A percentile compares a stretch with the other conserved stretches of the same genome.
Conservation (phyloP, 2,329 filamentous ascomycete species). For the Diaporthe aspalathi region DNA sequence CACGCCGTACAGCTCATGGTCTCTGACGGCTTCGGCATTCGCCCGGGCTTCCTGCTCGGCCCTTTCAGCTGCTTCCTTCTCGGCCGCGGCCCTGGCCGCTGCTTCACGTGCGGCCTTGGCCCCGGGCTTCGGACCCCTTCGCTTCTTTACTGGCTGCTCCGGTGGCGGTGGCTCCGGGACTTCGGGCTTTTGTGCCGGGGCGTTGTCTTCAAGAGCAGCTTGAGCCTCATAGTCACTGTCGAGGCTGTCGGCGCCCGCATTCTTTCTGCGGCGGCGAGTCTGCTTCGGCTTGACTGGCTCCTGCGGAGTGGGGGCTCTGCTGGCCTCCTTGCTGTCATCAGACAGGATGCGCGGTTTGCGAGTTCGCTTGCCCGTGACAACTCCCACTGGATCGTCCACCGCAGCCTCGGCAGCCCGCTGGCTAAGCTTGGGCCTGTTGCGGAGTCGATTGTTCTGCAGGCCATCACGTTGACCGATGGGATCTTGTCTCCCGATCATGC, state of each 20-base stretch:
- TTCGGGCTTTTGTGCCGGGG: slow-evolving; percentile 28
- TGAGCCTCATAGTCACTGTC: slow-evolving; percentile 35
- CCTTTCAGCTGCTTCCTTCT: slow-evolving; percentile 34
- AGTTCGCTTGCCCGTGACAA: slow-evolving; percentile 64
- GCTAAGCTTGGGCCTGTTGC: slow-evolving; percentile 68
- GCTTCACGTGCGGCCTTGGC: slow-evolving; percentile 38
- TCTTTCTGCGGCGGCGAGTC: slow-evolving; percentile 37
- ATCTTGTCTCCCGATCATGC: slow-evolving; percentile 69
- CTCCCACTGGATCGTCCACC: slow-evolving; percentile 47
- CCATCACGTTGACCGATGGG: slow-evolving; percentile 67
- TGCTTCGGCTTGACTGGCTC: slow-evolving; percentile 35
- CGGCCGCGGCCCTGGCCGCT: slow-evolving; percentile 35
- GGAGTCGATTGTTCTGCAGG: slow-evolving; percentile 64
- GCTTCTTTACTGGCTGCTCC: slow-evolving; percentile 34
- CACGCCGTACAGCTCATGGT: slow-evolving; percentile 9
- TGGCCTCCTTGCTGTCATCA: slow-evolving; percentile 61
- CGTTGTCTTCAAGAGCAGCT: neutral
- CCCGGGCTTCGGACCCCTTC: slow-evolving; percentile 34
- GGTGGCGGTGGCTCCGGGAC: slow-evolving; percentile 34
- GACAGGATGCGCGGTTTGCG: slow-evolving; percentile 65
- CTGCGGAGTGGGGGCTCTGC: slow-evolving; percentile 63
- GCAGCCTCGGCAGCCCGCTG: slow-evolving; percentile 68
- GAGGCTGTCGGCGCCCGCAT: slow-evolving; percentile 30
- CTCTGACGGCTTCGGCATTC: slow-evolving; percentile 7
- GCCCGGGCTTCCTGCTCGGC: slow-evolving; percentile 25